Evolutionary conservation across 805 yeast species (phyloP).

Genomic region (Candida pseudofarinosa): DNA sequence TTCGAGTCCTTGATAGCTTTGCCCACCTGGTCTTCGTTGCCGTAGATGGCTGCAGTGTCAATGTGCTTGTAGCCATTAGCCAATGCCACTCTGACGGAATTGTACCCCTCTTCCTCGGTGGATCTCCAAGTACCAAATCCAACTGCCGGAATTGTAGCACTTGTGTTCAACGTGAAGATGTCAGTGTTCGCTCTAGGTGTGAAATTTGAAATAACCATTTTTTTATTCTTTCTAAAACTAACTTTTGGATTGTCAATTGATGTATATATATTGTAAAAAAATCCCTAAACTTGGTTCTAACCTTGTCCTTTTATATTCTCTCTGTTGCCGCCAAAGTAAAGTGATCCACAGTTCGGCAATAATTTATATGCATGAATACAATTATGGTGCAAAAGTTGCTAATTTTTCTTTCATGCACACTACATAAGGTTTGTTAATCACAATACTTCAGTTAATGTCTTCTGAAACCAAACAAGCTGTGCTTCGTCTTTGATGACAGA

Average conservation of each 20-base stretch:
- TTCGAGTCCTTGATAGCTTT: constrained; percentile 48
- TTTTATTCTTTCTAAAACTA: too few species aligned
- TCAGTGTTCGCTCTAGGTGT: constrained; percentile 5
- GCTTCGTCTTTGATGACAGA: constrained; percentile 11
- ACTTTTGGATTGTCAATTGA: too few species aligned
- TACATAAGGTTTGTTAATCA: too few species aligned
- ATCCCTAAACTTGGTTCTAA: too few species aligned
- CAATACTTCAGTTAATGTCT: constrained; percentile 2
- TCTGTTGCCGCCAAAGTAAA: neutral
- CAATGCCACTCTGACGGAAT: constrained; percentile 58
- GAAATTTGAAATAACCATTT: constrained; percentile 1
- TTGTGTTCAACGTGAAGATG: constrained; percentile 51
- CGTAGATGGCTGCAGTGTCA: constrained; percentile 66
- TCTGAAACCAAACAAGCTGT: constrained; percentile 15
- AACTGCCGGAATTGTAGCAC: constrained; percentile 58
- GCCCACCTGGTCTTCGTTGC: constrained; percentile 62
- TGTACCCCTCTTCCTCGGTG: constrained; percentile 44
- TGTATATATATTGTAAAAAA: too few species aligned
- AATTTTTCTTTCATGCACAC: neutral
- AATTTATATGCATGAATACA: neutral
- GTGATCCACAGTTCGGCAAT: neutral
- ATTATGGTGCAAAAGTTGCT: neutral
- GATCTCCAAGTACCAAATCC: constrained; percentile 77
- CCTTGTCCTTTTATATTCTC: too few species aligned
- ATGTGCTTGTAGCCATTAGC: constrained; percentile 69